phyloP scores from a whole-genome alignment of 2,329 filamentous ascomycete genomes.

The Hymenoscyphus infarciens region DNA sequence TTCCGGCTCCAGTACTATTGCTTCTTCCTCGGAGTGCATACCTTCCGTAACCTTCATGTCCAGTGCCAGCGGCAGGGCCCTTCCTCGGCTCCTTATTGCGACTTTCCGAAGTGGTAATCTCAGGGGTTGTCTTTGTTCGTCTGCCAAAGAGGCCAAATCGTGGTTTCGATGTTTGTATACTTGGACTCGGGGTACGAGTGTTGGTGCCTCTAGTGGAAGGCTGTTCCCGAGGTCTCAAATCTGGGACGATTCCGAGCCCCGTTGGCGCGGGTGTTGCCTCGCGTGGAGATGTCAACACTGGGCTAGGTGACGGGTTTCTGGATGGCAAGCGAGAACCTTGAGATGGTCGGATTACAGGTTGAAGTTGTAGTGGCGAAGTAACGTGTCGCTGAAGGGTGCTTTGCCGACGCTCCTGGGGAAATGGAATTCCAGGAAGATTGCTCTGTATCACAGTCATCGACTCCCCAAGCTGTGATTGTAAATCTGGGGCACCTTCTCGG shows the following conservation, averaged over 20 bases:
- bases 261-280: conserved; percentile 30
- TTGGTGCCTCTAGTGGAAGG: conserved; percentile 31
- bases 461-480: conserved; percentile 53
- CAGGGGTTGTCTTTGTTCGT: conserved; percentile 61
- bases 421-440: conserved; percentile 44
- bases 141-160: conserved; percentile 78
- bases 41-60: conserved; percentile 80
- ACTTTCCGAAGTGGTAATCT: conserved; percentile 48
- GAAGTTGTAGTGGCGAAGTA: conserved; percentile 26
- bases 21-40: conserved; percentile 61
- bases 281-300: conserved; percentile 32
- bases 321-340: conserved; percentile 35
- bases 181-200: conserved; percentile 52
- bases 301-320: conserved; percentile 35
- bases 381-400: conserved; percentile 24
- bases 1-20: conserved; percentile 50
- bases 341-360: conserved; percentile 36
- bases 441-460: conserved; percentile 57
- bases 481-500: conserved; percentile 61
- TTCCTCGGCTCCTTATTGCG: conserved; percentile 60
- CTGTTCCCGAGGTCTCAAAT: conserved; percentile 26
- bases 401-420: conserved; percentile 24
- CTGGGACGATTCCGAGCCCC: conserved; percentile 34
- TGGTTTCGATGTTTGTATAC: conserved; percentile 53
- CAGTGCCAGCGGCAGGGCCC: conserved; percentile 87